Evolutionary conservation across 2,329 filamentous ascomycete species (phyloP).

Genomic region (Calonectria henricotiae): DNA sequence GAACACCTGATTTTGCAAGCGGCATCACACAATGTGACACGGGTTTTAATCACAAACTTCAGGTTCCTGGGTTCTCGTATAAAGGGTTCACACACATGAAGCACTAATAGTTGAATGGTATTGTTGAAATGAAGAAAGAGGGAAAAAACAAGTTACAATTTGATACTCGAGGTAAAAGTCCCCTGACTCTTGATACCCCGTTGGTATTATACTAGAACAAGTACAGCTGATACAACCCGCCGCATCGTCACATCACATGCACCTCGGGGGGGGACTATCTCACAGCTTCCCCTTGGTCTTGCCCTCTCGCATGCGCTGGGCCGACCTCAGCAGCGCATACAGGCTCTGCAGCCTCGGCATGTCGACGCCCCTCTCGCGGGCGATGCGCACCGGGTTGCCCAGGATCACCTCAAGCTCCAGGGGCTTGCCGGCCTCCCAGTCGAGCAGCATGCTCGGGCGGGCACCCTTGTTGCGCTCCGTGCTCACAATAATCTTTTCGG

Average conservation of each 20-base stretch:
- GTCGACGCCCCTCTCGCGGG: constrained; percentile 74
- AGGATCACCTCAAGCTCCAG: constrained; percentile 83
- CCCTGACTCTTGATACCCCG: not conserved
- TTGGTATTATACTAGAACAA: not conserved
- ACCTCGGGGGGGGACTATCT: not conserved
- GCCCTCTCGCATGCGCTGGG: constrained; percentile 68
- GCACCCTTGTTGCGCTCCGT: constrained; percentile 77
- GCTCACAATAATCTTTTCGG: constrained; percentile 76
- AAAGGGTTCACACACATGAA: not conserved
- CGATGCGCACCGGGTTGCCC: constrained; percentile 79
- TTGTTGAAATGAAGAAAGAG: too few relatives aligned
- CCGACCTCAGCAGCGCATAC: constrained; percentile 77
- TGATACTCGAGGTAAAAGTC: not conserved
- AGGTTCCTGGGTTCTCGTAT: not conserved
- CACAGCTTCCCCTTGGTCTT: constrained; percentile 58
- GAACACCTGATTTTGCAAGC: not conserved
- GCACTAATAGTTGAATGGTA: not conserved
- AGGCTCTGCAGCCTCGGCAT: constrained; percentile 78
- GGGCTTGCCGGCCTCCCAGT: constrained; percentile 77
- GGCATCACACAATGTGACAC: constrained; percentile 6
- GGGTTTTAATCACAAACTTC: not conserved
- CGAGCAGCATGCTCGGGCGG: constrained; percentile 78
- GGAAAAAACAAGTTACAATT: not conserved
- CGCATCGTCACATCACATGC: constrained; percentile 12
- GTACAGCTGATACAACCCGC: constrained; percentile 9